phyloP scores from a whole-genome alignment of 2,329 filamentous ascomycete genomes.

The Pseudogymnoascus sp. region DNA sequence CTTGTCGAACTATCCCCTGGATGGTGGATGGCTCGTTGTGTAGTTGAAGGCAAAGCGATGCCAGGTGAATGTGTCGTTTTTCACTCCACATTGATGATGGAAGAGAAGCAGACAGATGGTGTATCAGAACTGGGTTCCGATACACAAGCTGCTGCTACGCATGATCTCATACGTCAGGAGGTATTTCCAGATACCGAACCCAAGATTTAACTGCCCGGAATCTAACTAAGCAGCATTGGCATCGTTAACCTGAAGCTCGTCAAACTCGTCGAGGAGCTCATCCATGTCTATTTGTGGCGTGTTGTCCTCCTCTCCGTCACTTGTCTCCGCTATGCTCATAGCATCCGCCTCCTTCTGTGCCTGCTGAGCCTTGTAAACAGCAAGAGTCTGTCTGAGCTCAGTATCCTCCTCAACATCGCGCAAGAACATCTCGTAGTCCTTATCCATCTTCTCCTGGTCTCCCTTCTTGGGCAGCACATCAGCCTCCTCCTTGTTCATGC shows the following conservation, averaged over 20 bases:
- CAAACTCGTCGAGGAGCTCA: constrained; percentile 84
- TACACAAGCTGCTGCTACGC: not conserved
- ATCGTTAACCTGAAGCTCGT: constrained; percentile 63
- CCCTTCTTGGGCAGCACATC: constrained; percentile 80
- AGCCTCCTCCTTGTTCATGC: constrained; percentile 83
- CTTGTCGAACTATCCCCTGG: not conserved
- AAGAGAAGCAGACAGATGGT: not conserved
- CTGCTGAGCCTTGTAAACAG: constrained; percentile 65
- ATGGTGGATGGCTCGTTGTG: not conserved
- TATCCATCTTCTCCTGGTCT: constrained; percentile 80
- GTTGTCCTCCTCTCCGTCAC: constrained; percentile 54
- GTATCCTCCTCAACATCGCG: constrained; percentile 93
- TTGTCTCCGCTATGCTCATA: constrained; percentile 61
- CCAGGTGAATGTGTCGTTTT: constrained; percentile 2
- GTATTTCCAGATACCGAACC: not conserved
- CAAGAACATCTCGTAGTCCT: constrained; percentile 96
- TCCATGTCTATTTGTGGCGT: constrained; percentile 68
- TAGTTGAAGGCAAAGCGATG: not conserved
- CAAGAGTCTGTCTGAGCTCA: constrained; percentile 75
- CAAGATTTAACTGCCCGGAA: not conserved
- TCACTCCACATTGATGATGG: not conserved
- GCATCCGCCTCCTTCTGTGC: constrained; percentile 48
- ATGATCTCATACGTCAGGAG: not conserved
- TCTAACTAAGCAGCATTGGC: not conserved
- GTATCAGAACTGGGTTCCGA: not conserved